Evolutionary conservation across 345 rosid genomes (phyloP).

Genomic region (Ricinus communis): DNA sequence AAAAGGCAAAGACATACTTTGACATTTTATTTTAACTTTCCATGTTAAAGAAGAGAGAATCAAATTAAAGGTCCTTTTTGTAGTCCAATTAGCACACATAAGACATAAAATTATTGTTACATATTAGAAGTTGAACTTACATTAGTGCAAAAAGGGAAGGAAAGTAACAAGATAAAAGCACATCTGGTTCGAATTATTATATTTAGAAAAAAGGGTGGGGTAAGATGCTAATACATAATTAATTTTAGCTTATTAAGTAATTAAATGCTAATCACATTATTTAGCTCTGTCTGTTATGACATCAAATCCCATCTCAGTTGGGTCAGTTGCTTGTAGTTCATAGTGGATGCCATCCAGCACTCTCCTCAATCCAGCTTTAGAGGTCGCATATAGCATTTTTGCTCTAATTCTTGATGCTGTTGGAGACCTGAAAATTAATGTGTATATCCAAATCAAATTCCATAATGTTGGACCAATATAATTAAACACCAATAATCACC

Average conservation of each 20-base stretch:
- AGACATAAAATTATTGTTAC: constrained; percentile 22
- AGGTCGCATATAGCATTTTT: constrained; percentile 85
- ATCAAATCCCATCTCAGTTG: constrained; percentile 95
- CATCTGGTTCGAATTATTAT: constrained; percentile 39
- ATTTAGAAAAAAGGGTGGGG: constrained; percentile 9
- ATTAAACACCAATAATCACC: no score
- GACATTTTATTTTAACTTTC: background rate
- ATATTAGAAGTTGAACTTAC: constrained; percentile 38
- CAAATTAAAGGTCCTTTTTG: constrained; percentile 11
- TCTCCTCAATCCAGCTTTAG: constrained; percentile 80
- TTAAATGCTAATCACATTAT: constrained; percentile 19
- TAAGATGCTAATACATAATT: constrained; percentile 28
- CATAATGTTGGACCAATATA: no score
- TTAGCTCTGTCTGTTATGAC: constrained; percentile 76
- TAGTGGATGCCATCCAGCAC: constrained; percentile 88
- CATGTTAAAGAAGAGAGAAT: background rate
- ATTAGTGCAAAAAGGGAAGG: constrained; percentile 28
- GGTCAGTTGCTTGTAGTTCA: constrained; percentile 94
- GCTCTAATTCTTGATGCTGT: constrained; percentile 81
- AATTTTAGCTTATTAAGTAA: constrained; percentile 7
- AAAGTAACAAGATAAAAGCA: constrained; percentile 3
- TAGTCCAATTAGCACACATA: constrained; percentile 17
- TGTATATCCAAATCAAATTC: background rate
- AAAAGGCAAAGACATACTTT: background rate
- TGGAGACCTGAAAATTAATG: constrained; percentile 59